Evolutionary conservation across 129 eudicot species (phyloP), one percentile per base, ranked within the genome.

Genomic region (Flaveria sonorensis): DNA sequence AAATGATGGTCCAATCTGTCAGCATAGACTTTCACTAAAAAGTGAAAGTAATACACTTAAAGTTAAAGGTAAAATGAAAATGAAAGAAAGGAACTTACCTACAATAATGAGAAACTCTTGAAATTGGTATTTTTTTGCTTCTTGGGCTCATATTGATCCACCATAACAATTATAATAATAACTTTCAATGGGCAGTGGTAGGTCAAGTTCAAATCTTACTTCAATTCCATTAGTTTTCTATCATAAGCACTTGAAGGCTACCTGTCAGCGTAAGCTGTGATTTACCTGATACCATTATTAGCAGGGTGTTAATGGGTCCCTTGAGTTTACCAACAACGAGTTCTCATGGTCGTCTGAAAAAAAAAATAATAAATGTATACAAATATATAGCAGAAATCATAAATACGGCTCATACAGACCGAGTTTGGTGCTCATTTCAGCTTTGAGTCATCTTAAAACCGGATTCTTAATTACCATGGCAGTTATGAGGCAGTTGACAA

Each of bases 11-110:
- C 72, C 64, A 67, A 59, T 71, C 74, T 57, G 62, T 30, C 82
- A 76, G 72, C 75, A 72, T 57, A 55, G 26, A 52, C 82, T 53
- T 77, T 63, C 23, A 55, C 40, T 59, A 77, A 77, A 82, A 78
- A 72, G 74, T 64, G 79, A 72, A 77, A 82, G 74, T 73, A 43
- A 73, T 80, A 73, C 52, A 52, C 61, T 73, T 16, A 80, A 80
- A 80, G 79, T 24, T 42, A 79, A 65, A 82, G 77, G 61, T 68
- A 26, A 55, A 70, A 3, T 16, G 85, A 71, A 70, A 82, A 71
- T 76, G 73, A 81, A 76, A 82, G 47, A 82, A 70, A 70, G 78
- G 32, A 74, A 82, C 72, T 75, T 70, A 24, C 81, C 69, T 42
- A 39, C 72, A 16, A 36, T 59, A 70, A n/a, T 50, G 39, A 60